Evolutionary conservation across 805 yeast genomes (phyloP).

Genomic region (Pichia deserticola): DNA sequence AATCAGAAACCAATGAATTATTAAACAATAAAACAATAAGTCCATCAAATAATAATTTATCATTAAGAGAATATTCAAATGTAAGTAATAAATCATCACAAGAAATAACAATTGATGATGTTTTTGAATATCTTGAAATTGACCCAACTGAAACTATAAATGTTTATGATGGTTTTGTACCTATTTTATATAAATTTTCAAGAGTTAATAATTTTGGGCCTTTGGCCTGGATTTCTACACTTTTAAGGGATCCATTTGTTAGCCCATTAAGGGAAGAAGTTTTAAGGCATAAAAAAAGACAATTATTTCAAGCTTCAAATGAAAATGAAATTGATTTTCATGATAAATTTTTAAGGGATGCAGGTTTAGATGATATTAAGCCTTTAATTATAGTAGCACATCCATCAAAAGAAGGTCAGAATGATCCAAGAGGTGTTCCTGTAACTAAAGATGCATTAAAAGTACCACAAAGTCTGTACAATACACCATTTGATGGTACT

Average conservation of each 20-base stretch:
- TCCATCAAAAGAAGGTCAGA: not conserved
- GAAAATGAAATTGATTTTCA: slow-evolving; percentile 21
- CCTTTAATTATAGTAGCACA: slow-evolving; percentile 15
- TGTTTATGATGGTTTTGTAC: slow-evolving; percentile 35
- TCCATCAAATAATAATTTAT: too few species aligned
- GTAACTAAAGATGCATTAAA: not conserved
- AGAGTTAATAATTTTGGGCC: slow-evolving; percentile 46
- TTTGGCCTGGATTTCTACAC: slow-evolving; percentile 39
- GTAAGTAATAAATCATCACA: too few species aligned
- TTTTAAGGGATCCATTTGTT: slow-evolving; percentile 39
- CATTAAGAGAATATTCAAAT: too few species aligned
- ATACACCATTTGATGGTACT: not conserved
- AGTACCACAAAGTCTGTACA: not conserved
- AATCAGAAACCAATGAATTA: too few species aligned
- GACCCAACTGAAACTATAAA: slow-evolving; percentile 32
- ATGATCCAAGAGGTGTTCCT: not conserved
- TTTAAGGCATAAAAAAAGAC: slow-evolving; percentile 15
- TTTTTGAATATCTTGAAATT: slow-evolving; percentile 9
- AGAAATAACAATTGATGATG: too few species aligned
- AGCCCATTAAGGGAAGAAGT: slow-evolving; percentile 29
- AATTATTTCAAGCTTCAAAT: slow-evolving; percentile 1
- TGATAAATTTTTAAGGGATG: slow-evolving; percentile 29
- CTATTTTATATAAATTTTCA: slow-evolving; percentile 35
- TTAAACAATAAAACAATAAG: too few species aligned
- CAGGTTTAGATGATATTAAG: slow-evolving; percentile 32